These are phyloP conservation scores for Arthrobotrys pseudoclavata DNA, from an alignment of 2,329 filamentous ascomycete species.

Conservation along the genomic window DNA sequence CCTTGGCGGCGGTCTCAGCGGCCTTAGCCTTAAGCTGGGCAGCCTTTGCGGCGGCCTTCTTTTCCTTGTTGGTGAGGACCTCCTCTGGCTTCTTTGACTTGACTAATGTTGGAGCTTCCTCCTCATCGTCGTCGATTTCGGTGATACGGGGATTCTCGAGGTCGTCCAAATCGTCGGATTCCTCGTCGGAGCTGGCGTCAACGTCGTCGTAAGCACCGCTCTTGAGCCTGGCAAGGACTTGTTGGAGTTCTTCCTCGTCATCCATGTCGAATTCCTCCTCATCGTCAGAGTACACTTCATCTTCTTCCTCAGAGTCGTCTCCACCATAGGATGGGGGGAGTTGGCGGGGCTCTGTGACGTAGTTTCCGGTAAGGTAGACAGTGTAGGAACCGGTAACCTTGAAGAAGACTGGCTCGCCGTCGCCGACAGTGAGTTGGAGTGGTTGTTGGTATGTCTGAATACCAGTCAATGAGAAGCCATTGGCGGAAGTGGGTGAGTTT, in stretches of 20 bases:
- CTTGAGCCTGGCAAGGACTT: slow-evolving; percentile 38
- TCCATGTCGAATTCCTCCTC: slow-evolving; percentile 64
- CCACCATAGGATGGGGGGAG: slow-evolving; percentile 67
- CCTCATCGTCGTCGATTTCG: slow-evolving; percentile 75
- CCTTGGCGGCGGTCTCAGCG: slow-evolving; percentile 66
- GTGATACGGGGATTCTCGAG: slow-evolving; percentile 84
- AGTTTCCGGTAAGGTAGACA: slow-evolving; percentile 95
- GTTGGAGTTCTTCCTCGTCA: slow-evolving; percentile 66
- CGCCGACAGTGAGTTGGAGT: slow-evolving; percentile 89
- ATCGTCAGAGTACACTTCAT: slow-evolving; percentile 73
- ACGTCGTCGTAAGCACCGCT: slow-evolving; percentile 62
- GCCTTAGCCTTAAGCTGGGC: slow-evolving; percentile 72
- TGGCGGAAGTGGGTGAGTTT: slow-evolving; percentile 14
- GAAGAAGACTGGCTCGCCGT: slow-evolving; percentile 93
- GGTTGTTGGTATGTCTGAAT: slow-evolving; percentile 91
- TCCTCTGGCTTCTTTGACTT: slow-evolving; percentile 68
- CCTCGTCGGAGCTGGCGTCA: slow-evolving; percentile 71
- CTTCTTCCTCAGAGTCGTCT: slow-evolving; percentile 73
- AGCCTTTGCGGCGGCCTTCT: slow-evolving; percentile 66
- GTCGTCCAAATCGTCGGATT: slow-evolving; percentile 82
- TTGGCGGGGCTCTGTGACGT: slow-evolving; percentile 76
- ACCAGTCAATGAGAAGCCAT: slow-evolving; percentile 31
- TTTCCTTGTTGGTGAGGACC: slow-evolving; percentile 73
- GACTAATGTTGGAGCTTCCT: slow-evolving; percentile 77
- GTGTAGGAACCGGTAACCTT: slow-evolving; percentile 89